Percentiles rank a stretch among this genome's conserved stretches.
Evolutionary conservation across 2,329 filamentous ascomycete species (phyloP).

Genomic region (Trichophyton benhamiae): DNA sequence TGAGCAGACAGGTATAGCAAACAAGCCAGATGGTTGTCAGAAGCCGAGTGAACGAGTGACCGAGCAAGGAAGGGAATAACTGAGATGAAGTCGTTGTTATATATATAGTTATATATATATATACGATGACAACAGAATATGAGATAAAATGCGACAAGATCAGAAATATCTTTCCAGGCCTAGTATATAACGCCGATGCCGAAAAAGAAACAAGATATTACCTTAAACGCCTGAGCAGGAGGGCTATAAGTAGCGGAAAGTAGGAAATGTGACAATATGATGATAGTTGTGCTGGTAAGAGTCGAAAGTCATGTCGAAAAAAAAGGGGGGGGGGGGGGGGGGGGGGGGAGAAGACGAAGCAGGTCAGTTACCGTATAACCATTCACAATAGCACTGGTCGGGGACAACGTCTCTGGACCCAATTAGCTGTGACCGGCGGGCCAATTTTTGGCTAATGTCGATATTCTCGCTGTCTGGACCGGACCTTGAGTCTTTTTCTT

Average conservation of each 20-base stretch:
- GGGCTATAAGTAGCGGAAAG: neutral
- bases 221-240: neutral
- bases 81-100: neutral
- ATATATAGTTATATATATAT: neutral
- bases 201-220: neutral
- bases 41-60: neutral
- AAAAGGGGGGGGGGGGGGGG: neutral
- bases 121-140: neutral
- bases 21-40: neutral
- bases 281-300: neutral
- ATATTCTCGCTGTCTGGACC: neutral
- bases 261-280: neutral
- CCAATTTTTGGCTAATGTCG: neutral
- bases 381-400: constrained; percentile 12
- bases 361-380: constrained; percentile 10
- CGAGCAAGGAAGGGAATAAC: neutral
- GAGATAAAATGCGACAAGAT: neutral
- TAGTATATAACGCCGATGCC: constrained; percentile 2
- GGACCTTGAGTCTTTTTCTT: constrained; percentile 16
- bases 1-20: neutral
- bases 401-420: neutral
- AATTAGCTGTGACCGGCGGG: neutral
- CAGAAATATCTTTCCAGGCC: neutral
- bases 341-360: neutral
- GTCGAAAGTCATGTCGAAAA: neutral